Evolutionary conservation across 345 rosid species (phyloP).

Genomic region (Noccaea bulbosa): DNA sequence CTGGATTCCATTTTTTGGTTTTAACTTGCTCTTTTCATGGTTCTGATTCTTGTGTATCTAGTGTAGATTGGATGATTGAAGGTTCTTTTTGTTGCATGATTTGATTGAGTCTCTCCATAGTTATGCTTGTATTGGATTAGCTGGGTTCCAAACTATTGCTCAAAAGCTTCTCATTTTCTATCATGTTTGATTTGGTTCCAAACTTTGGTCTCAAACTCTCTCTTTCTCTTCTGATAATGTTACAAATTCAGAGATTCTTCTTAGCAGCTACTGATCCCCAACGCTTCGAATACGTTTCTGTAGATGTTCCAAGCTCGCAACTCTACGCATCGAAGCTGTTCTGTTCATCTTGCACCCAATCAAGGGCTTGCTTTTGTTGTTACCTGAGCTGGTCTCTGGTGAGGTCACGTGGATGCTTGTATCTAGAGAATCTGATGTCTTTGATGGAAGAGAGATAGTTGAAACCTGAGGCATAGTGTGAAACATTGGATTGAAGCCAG

Average conservation of each 20-base stretch:
- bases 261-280: conserved; percentile 36
- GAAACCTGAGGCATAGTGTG: conserved; percentile 58
- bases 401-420: conserved; percentile 43
- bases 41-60: no score
- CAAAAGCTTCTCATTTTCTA: no score
- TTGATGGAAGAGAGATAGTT: conserved; percentile 51
- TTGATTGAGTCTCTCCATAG: no score
- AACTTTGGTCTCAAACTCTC: conserved; percentile 13
- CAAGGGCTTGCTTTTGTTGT: conserved; percentile 36
- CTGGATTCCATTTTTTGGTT: no score
- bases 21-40: no score
- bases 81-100: no score
- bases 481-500: conserved; percentile 71
- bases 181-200: no score
- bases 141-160: no score
- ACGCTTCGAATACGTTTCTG: conserved; percentile 80
- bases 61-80: no score
- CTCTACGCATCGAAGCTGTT: conserved; percentile 75
- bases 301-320: conserved; percentile 89
- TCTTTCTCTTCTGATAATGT: conserved; percentile 9
- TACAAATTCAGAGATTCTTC: conserved; percentile 21
- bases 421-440: conserved; percentile 48
- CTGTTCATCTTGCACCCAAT: conserved; percentile 61
- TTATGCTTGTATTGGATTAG: no score
- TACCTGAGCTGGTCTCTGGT: conserved; percentile 30